Conservation (phyloP, 768 basidiomycete species). For the Coprinellus micaceus region DNA sequence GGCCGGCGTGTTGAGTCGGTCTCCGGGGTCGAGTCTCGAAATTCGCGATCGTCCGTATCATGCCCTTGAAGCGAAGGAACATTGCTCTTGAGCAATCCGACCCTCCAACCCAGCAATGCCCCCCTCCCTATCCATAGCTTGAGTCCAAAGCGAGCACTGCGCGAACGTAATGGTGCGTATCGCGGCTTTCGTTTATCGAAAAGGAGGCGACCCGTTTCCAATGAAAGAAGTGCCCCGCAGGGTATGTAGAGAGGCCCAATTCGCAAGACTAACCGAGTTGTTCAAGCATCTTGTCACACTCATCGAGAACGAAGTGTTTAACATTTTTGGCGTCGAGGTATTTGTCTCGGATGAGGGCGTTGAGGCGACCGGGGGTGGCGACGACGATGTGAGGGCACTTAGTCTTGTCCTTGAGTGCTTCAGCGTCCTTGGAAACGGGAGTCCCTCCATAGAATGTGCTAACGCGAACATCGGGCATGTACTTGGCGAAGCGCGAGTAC, state of each 20-base stretch:
- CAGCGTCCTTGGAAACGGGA: conserved; percentile 89
- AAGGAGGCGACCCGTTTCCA: conserved; percentile 28
- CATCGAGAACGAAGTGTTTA: conserved; percentile 99
- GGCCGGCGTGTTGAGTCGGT: neutral
- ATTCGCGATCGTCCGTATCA: neutral
- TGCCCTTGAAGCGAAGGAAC: neutral
- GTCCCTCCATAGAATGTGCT: conserved; percentile 98
- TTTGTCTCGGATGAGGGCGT: conserved; percentile 94
- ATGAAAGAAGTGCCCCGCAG: conserved; percentile 49
- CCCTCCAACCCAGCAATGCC: conserved; percentile 7
- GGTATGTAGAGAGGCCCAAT: conserved; percentile 55
- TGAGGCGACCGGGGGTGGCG: conserved; percentile 95
- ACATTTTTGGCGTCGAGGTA: conserved; percentile 91
- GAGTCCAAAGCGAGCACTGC: neutral
- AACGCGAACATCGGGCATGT: conserved; percentile 98
- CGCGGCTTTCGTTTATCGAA: neutral
- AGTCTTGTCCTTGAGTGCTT: conserved; percentile 88
- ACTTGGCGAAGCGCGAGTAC: conserved; percentile 98
- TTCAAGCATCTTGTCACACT: conserved; percentile 99
- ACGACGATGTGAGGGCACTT: conserved; percentile 99
- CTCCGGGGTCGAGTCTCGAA: neutral
- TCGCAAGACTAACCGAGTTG: conserved; percentile 99
- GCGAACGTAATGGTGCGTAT: neutral
- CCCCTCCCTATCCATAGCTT: conserved; percentile 3
- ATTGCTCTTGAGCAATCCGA: neutral